Evolutionary conservation across 2,329 filamentous ascomycete genomes (phyloP), one percentile per base, ranked within the genome.

Genomic region (Endoconidiophora laricicola): DNA sequence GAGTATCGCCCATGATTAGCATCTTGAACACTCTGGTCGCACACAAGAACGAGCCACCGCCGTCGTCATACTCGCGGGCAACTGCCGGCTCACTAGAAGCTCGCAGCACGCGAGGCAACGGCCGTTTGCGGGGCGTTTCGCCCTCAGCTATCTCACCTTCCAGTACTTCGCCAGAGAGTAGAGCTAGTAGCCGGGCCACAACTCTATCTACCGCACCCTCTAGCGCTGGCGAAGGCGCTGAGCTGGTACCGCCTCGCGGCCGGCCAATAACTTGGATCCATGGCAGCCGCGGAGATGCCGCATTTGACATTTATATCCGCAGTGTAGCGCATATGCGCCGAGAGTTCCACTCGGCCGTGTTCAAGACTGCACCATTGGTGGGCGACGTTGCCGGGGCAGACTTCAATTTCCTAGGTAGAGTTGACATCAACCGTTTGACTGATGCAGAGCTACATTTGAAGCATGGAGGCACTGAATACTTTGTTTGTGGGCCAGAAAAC

Each of bases 401-500:
- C 56, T 84, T 79, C 60, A 64, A 81, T 52, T 68, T 76, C 56
- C 63, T 65, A 6, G 76, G 80, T 3, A 69, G 75, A 6, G 63
- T 84, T 14, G 69, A 78, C 52, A 60, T 87, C n/a, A 62, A 66
- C 29, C 69, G 67, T 49, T 60, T 85, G 37, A 69, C 63, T 22
- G 65, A 73, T 6, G 58, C 63, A 0, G 66, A 74, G 43, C 64
- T 88, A n/a, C 75, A 71, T 56, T 59, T 79, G 1, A 64, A 68
- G 18, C 66, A 81, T 56, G 46, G 62, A 1, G 63, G 63, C 41
- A 69, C 83, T 0, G 68, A 78, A 58, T 88, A 86, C 61, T 87
- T 75, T 57, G 65, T 85, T 48, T 88, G 84, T 58, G 84, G 83
- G 0, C 83, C 83, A 0, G 69, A 71, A 53, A 60, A 61, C 6